These are phyloP conservation scores for Oropetium thomaeum DNA, from an alignment of 176 grass and related monocot species.

Conservation along the genomic window DNA sequence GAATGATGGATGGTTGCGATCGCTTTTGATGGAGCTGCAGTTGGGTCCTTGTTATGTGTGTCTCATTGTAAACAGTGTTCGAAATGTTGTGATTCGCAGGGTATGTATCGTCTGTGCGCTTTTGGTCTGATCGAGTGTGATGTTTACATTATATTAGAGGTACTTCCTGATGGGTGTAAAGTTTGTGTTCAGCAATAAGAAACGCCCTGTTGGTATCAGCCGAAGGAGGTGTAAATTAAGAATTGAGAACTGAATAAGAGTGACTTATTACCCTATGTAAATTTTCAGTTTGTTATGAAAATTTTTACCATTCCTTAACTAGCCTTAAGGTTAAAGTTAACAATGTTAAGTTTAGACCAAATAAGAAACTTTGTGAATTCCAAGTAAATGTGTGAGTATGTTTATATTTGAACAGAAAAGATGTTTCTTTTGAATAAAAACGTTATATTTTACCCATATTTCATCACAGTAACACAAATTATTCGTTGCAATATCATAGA, in stretches of 20 bases:
- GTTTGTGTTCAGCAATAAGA: slow-evolving; percentile 30
- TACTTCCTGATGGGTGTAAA: slow-evolving; percentile 13
- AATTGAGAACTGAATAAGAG: background rate
- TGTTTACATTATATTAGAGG: background rate
- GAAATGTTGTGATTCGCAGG: background rate
- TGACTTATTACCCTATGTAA: background rate
- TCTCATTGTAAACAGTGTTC: slow-evolving; percentile 13
- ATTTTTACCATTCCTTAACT: no score
- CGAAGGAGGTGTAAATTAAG: slow-evolving; percentile 16
- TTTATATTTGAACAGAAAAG: no score
- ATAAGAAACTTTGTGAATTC: no score
- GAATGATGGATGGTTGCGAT: background rate
- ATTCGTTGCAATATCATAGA: no score
- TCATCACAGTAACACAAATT: no score
- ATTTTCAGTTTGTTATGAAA: background rate
- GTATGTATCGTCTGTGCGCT: background rate
- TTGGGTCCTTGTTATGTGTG: slow-evolving; percentile 2
- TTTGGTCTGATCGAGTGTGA: slow-evolving; percentile 1
- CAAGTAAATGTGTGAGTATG: no score
- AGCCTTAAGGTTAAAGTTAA: no score
- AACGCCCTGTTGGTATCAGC: background rate
- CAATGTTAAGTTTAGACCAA: no score
- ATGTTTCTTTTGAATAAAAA: no score
- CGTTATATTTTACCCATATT: no score
- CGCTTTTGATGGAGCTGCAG: slow-evolving; percentile 1